Percentiles rank a stretch among this genome's conserved stretches.
These are phyloP conservation scores for Magnolia officinalis DNA, from an alignment of 164 flowering plant genomes.

Conservation along the genomic window DNA sequence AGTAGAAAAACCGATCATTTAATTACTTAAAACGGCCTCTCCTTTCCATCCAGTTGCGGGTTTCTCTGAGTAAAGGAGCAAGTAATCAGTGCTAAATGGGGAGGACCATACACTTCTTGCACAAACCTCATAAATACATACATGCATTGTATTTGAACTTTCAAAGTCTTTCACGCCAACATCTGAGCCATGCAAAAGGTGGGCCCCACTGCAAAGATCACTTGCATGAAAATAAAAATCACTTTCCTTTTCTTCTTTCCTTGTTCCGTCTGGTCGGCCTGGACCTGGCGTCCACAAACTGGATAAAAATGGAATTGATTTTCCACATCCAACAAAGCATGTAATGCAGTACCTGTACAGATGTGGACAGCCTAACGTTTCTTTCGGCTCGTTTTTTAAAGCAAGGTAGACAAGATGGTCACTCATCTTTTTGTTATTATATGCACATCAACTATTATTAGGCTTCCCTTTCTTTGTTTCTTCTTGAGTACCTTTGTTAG, in stretches of 20 bases:
- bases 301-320: neutral
- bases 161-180: too few species aligned
- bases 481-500: neutral
- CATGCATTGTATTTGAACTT: too few species aligned
- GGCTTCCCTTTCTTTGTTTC: neutral
- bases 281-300: neutral
- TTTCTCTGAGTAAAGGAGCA: too few species aligned
- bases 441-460: neutral
- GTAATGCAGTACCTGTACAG: neutral
- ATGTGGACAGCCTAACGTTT: conserved; percentile 1
- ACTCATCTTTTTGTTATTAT: neutral
- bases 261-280: neutral
- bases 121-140: too few species aligned
- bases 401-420: neutral
- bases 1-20: too few species aligned
- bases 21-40: too few species aligned
- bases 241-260: neutral
- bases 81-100: too few species aligned
- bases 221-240: neutral
- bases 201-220: neutral
- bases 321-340: neutral
- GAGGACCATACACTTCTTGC: too few species aligned
- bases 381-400: neutral
- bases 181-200: neutral
- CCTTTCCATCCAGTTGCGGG: too few species aligned